Evolutionary conservation across 164 flowering plant species (phyloP).

Genomic region (Brasenia schreberi): DNA sequence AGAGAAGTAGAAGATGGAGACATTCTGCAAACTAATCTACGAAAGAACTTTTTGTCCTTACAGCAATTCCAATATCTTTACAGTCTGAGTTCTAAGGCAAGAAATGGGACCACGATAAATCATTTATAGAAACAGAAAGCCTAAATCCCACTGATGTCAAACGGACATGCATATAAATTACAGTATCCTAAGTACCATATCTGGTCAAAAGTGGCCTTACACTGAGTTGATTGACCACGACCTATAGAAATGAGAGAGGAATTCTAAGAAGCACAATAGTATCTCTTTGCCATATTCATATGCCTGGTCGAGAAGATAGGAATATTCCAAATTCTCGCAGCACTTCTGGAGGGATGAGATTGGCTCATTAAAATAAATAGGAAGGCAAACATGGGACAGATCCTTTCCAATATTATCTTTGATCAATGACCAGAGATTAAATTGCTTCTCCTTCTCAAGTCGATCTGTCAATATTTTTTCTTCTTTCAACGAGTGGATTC

Average conservation of each 20-base stretch:
- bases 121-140: no score
- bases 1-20: no score
- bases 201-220: not conserved
- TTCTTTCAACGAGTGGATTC: constrained; percentile 36
- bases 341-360: constrained; percentile 91
- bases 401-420: constrained; percentile 95
- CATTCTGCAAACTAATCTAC: no score
- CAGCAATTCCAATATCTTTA: no score
- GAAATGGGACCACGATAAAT: no score
- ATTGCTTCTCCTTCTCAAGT: constrained; percentile 80
- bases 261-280: constrained; percentile 6
- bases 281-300: constrained; percentile 68
- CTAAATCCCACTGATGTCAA: no score
- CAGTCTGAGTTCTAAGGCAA: no score
- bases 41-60: no score
- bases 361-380: constrained; percentile 93
- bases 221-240: not conserved
- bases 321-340: constrained; percentile 84
- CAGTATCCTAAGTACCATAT: no score
- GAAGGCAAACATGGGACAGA: constrained; percentile 80
- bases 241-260: not conserved
- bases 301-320: constrained; percentile 74
- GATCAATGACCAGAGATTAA: constrained; percentile 91
- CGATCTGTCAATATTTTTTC: constrained; percentile 75
- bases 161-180: no score